Evolutionary conservation across 2,329 filamentous ascomycete species (phyloP), one percentile per base, ranked within the genome.

Genomic region (Chrysosporium keratinophilum): DNA sequence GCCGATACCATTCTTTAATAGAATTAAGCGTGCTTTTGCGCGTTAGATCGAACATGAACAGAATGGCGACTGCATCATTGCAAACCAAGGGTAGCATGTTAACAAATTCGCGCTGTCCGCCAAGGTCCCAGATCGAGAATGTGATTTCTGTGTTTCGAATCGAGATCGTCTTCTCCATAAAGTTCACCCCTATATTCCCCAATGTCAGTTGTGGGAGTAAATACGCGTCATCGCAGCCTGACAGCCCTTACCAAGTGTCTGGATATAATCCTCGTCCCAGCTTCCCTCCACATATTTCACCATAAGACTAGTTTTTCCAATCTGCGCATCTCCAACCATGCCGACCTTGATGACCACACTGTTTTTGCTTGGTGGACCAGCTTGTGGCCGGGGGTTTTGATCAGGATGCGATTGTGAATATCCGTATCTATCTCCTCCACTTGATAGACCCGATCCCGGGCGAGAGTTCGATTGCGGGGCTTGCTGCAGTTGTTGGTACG

Each of bases 101-200:
- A 72, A 98, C 93, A 66, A 98, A 98, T 73, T 98, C 93, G 66
- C 93, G 85, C 76, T 98, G 93, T 60, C 93, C 93, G 63, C 93
- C 93, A 53, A 98, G 74, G 76, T 98, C 93, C 93, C 93, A 98
- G 67, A 98, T 98, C 57, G 89, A 95, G 74, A 98, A 98, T 42
- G 93, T 98, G 70, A 98, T 98, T 73, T 98, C 93, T 14, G 93
- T 98, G 73, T 98, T 98, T 58, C 93, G 87, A 71, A 98, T 98
- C 58, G 88, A 95, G 67, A 98, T 98, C 35, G 93, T 98, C 79
- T 98, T 98, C 71, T 98, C 93, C 93, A 98, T 98, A 73, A 98
- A 98, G 72, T 98, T 98, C 72, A 98, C 93, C 61, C 93, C 82
- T 85, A 62, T n/a, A 39, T 28, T 6, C 11, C 46, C 12, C 5